These are phyloP conservation scores for Prunus mira DNA, from an alignment of 306 rosid genomes.

Conservation along the genomic window DNA sequence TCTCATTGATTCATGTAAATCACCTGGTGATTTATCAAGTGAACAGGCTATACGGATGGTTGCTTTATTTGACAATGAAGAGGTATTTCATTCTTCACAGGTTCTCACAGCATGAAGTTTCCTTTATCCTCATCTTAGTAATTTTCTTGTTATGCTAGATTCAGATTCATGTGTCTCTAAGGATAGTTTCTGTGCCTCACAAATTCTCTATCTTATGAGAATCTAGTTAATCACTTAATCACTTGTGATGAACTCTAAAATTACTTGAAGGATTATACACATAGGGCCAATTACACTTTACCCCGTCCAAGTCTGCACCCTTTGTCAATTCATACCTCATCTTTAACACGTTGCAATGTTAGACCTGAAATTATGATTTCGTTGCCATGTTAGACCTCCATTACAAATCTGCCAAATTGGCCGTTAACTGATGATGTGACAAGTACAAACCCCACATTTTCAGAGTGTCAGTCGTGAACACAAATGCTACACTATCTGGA, in stretches of 20 bases:
- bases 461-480: background rate
- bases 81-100: slow-evolving; percentile 52
- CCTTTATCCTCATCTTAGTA: background rate
- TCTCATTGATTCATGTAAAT: slow-evolving; percentile 73
- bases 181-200: background rate
- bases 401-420: too few relatives aligned
- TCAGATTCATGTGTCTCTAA: background rate
- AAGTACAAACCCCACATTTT: too few relatives aligned
- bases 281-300: too few relatives aligned
- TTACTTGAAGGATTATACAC: background rate
- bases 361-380: too few relatives aligned
- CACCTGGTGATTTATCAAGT: slow-evolving; percentile 50
- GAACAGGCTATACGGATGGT: slow-evolving; percentile 87
- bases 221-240: background rate
- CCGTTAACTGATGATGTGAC: too few relatives aligned
- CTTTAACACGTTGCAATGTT: too few relatives aligned
- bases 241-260: background rate
- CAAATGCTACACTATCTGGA: background rate
- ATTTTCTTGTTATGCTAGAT: background rate
- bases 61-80: slow-evolving; percentile 98
- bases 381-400: too few relatives aligned
- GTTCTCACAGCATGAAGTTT: slow-evolving; percentile 3
- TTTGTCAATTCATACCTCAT: too few relatives aligned
- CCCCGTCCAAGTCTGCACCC: too few relatives aligned
- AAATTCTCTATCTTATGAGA: background rate